Evolutionary conservation across 169 alveolate genomes (phyloP), one percentile per base, ranked within the genome.

Genomic region (Plasmodium fragile): DNA sequence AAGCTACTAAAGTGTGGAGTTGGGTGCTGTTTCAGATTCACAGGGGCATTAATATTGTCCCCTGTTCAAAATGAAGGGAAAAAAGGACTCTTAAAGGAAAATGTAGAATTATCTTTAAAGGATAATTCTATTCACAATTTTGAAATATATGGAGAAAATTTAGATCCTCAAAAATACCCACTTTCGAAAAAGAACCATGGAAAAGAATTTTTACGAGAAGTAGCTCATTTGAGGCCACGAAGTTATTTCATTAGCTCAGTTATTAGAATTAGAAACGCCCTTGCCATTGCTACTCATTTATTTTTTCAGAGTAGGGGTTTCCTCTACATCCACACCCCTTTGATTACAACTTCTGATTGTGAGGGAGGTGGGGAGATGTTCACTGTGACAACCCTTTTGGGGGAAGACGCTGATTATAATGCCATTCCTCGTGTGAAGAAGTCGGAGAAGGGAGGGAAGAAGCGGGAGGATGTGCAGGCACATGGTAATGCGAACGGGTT

Each of bases 321-420:
- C 93, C 95, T 97, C 78, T 99, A 99, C 96, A 97, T 99, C 39
- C 99, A 98, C 82, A 98, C 99, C 25, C 99, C 99, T 16, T 96
- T 99, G 22, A 98, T 99, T 71, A 99, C 99, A 2, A 98, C 99
- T 1, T 97, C 99, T 10, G 99, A 99, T 93, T 99, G 99, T 90
- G 99, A 99, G 96, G 99, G 99, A 22, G 99, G 99, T 7, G 99
- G 99, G 28, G 99, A 99, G 95, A 98, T 99, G 99, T 99, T 98
- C 96, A 97, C 98, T 92, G 99, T 98, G 11, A 98, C 99, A 3
- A 99, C 99, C 0, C 81, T 98, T 34, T 92, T 99, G 16, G 98
- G 97, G 34, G 96, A 96, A 73, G 95, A 95, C 34, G 93, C 92
- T 39, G 92, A 95, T 45, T 75, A 94, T 71, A 70, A 70, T 92